Base-by-base conservation (phyloP, 768 basidiomycete genomes). In the Naganishia friedmannii region DNA sequence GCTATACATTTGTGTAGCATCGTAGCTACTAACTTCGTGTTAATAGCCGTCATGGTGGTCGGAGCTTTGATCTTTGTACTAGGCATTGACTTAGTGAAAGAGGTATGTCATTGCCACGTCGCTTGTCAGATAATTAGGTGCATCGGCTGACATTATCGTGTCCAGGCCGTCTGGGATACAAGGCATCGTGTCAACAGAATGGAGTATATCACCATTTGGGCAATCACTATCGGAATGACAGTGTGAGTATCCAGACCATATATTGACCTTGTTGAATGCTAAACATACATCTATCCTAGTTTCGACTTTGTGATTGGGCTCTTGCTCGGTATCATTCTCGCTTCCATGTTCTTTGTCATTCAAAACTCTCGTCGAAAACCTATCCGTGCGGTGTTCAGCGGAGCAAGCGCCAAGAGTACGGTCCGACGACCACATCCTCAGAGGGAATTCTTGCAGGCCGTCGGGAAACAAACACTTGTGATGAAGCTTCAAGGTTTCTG, bases 311-410 rank as follows among this genome's bases (percentile, higher is more conserved):
- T 97, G 7, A 87, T 89, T 73, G 95, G 95, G 0, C 90, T 99
- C 0, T 80, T 94, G 2, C 91, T 94, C 75, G 95, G 95, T 6
- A 91, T 98, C 76, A 83, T 95, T 67, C 87, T 93, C 68, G 92
- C 92, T 75, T 96, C 93, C 89, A 80, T 97, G 81, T 96, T 95
- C 83, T 99, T 99, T 77, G 95, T 99, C n/a, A 85, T 98, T 1
- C 92, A 95, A 76, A 95, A 91, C 70, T 96, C 93, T 0, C 90
- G 89, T 74, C 81, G 91, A 19, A 82, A 86, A 54, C 92, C 92
- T 73, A 93, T 99, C 71, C 87, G 95, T 10, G 86, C 88, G 0
- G 85, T 92, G 45, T 88, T 91, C 78, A 89, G 88, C 2, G 94
- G 94, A 0, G 88, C 91, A 63, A 86, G 88, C 0, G 89, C 90